These are phyloP conservation scores for Coniferiporia sulphurascens DNA, from an alignment of 1,284 basidiomycete species.

Conservation along the genomic window DNA sequence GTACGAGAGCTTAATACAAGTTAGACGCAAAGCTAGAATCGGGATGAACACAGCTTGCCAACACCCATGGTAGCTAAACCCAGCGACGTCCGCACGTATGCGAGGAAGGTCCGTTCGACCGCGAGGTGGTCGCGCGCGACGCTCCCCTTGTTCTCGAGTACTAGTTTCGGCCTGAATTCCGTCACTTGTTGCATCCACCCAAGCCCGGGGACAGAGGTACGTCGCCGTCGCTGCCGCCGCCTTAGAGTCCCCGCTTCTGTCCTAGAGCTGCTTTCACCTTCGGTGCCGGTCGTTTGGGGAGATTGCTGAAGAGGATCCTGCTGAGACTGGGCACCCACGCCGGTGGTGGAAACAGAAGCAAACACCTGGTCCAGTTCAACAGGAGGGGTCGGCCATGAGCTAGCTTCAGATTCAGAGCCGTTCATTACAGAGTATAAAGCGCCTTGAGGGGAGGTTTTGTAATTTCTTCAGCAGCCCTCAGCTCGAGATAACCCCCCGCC, in stretches of 20 bases:
- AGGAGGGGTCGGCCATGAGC: no score
- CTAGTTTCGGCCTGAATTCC: slow-evolving; percentile 25
- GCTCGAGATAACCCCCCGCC: no score
- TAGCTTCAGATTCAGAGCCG: no score
- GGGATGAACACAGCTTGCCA: neutral
- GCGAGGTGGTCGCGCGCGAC: slow-evolving; percentile 48
- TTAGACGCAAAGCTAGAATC: neutral
- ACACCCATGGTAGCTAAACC: slow-evolving; percentile 39
- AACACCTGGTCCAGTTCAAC: neutral
- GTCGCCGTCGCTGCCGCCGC: neutral
- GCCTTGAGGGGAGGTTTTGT: no score
- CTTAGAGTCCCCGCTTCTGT: neutral
- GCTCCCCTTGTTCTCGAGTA: slow-evolving; percentile 39
- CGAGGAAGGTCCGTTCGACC: slow-evolving; percentile 44
- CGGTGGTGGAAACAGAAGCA: neutral
- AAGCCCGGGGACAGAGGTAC: neutral
- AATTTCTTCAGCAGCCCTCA: no score
- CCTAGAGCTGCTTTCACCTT: neutral
- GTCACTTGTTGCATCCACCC: neutral
- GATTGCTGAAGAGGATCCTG: neutral
- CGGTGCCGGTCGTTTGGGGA: neutral
- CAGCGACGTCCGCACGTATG: slow-evolving; percentile 45
- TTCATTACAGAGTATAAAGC: no score
- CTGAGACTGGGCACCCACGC: neutral
- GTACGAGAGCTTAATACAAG: slow-evolving; percentile 8